Percentiles rank a stretch among this genome's conserved stretches.
phyloP scores from a whole-genome alignment of 768 basidiomycete genomes.

The Phanerochaete sordida region DNA sequence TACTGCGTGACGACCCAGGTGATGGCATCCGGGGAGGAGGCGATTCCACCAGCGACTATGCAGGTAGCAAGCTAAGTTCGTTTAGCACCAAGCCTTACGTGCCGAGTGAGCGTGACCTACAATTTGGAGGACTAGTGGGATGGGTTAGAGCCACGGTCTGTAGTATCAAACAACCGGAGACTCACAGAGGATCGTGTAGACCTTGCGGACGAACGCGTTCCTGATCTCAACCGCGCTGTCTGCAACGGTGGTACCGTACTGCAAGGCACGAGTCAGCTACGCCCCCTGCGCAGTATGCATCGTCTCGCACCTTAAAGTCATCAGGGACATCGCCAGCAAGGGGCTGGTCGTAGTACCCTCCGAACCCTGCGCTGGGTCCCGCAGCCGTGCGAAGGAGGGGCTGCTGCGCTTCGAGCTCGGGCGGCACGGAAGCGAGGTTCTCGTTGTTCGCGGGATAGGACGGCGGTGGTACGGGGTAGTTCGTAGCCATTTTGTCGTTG shows the following conservation, averaged over 20 bases:
- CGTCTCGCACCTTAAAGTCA: conserved; percentile 78
- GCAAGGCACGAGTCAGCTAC: conserved; percentile 5
- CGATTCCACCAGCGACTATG: conserved; percentile 70
- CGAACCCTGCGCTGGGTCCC: conserved; percentile 40
- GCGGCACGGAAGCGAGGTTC: conserved; percentile 7
- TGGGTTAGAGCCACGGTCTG: neutral
- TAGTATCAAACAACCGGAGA: conserved; percentile 7
- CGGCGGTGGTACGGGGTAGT: conserved; percentile 22
- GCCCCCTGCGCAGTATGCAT: neutral
- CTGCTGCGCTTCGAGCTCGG: conserved; percentile 28
- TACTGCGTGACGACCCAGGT: conserved; percentile 73
- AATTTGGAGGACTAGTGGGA: conserved; percentile 61
- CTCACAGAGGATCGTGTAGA: conserved; percentile 87
- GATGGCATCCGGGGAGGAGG: conserved; percentile 55
- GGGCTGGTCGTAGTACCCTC: conserved; percentile 73
- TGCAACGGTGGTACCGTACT: conserved; percentile 81
- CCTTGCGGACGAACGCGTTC: conserved; percentile 86
- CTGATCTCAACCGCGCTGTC: conserved; percentile 78
- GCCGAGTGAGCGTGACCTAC: conserved; percentile 35
- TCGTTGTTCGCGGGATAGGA: conserved; percentile 19
- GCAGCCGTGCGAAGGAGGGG: conserved; percentile 46
- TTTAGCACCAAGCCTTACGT: neutral
- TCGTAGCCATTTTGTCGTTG: conserved; percentile 15
- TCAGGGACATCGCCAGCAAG: conserved; percentile 75
- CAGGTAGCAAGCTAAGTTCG: conserved; percentile 61